Conservation (phyloP, 768 basidiomycete species). For the Coprinopsis strossmayeri region DNA sequence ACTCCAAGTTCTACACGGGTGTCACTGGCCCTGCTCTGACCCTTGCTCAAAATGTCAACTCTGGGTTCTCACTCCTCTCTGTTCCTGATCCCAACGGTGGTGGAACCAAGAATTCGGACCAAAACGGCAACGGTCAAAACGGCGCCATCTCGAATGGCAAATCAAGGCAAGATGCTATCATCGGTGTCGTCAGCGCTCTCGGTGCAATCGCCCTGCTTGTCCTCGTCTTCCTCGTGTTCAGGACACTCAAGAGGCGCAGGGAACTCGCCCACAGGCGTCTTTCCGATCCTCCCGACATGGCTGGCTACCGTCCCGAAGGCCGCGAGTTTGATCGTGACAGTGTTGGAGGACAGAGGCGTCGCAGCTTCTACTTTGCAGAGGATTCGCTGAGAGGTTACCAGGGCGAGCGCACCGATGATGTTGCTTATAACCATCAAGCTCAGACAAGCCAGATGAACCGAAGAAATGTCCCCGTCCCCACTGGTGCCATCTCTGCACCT, state of each 20-base stretch:
- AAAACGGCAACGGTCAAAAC: slow-evolving; percentile 14
- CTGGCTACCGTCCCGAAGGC: slow-evolving; percentile 52
- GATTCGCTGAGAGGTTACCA: slow-evolving; percentile 67
- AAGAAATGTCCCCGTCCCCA: slow-evolving; percentile 51
- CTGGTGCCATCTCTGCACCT: slow-evolving; percentile 68
- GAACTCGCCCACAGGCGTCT: slow-evolving; percentile 69
- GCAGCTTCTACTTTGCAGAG: slow-evolving; percentile 86
- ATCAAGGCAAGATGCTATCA: slow-evolving; percentile 76
- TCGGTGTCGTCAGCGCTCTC: slow-evolving; percentile 81
- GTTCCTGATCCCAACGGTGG: slow-evolving; percentile 31
- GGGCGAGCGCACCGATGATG: slow-evolving; percentile 21
- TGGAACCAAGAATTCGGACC: not conserved
- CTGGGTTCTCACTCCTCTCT: slow-evolving; percentile 53
- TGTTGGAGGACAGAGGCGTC: slow-evolving; percentile 61
- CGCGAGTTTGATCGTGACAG: slow-evolving; percentile 74
- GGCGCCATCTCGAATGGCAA: slow-evolving; percentile 31
- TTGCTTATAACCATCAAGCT: slow-evolving; percentile 4
- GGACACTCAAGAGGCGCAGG: slow-evolving; percentile 58
- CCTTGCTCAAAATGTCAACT: slow-evolving; percentile 65
- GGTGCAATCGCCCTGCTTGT: slow-evolving; percentile 73
- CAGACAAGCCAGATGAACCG: slow-evolving; percentile 20
- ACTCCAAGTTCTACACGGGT: slow-evolving; percentile 61
- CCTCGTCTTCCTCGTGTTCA: slow-evolving; percentile 64
- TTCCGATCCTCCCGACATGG: slow-evolving; percentile 43
- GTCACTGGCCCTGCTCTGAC: slow-evolving; percentile 37